These are phyloP conservation scores for Apophysomyces ossiformis DNA, from an alignment of 371 early-diverging fungal species.

Conservation along the genomic window DNA sequence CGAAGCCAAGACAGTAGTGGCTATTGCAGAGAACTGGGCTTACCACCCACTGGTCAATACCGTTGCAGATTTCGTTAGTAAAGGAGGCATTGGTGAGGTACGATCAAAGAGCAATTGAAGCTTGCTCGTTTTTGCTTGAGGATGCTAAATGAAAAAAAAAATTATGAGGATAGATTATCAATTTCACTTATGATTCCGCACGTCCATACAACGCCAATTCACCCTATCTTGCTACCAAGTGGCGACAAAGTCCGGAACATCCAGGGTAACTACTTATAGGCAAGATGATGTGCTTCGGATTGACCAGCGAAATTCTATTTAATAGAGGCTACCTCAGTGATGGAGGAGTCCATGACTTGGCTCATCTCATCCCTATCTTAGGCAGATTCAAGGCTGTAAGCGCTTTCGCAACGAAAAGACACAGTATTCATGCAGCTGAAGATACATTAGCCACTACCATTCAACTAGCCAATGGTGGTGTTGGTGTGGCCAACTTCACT, in stretches of 20 bases:
- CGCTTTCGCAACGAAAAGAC: constrained; percentile 46
- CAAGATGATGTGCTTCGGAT: neutral
- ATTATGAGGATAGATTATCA: constrained; percentile 32
- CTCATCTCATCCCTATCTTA: constrained; percentile 48
- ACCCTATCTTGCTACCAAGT: constrained; percentile 46
- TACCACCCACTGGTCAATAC: constrained; percentile 42
- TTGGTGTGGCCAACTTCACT: constrained; percentile 53
- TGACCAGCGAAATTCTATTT: too few species aligned
- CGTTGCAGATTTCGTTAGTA: constrained; percentile 40
- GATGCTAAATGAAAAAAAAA: too few species aligned
- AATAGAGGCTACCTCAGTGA: constrained; percentile 56
- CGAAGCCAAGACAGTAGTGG: constrained; percentile 42
- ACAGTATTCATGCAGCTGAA: constrained; percentile 42
- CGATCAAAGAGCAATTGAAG: neutral
- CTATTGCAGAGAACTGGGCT: constrained; percentile 54
- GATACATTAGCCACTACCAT: constrained; percentile 46
- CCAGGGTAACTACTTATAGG: constrained; percentile 38
- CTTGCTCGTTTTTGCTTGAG: neutral
- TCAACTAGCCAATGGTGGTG: constrained; percentile 39
- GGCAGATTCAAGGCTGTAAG: constrained; percentile 43
- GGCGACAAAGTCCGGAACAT: constrained; percentile 56
- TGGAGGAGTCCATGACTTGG: constrained; percentile 57
- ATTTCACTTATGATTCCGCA: constrained; percentile 50
- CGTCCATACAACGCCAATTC: constrained; percentile 48
- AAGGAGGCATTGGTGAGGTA: constrained; percentile 53